phyloP scores from a whole-genome alignment of 352 stramenopile species.

The Pythium rhizo-oryzae region DNA sequence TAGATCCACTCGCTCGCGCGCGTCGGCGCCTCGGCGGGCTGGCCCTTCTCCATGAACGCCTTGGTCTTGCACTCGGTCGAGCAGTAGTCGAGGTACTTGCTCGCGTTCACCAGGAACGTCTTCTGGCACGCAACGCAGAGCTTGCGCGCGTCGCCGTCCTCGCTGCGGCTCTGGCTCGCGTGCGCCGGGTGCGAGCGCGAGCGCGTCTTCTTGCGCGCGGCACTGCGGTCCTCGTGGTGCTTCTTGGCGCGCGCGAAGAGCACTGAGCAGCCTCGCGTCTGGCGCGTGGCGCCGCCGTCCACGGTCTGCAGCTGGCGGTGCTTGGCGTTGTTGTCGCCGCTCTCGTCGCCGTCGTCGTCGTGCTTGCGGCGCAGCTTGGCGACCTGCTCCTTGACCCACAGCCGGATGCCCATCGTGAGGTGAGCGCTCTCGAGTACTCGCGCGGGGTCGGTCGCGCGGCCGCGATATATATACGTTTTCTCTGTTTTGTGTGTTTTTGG shows the following conservation, averaged over 20 bases:
- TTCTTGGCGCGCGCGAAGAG: slow-evolving; percentile 27
- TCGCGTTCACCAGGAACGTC: slow-evolving; percentile 22
- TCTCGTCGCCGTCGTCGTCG: slow-evolving; percentile 6
- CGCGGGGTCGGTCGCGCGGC: neutral
- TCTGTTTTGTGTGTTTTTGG: neutral
- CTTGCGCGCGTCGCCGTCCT: slow-evolving; percentile 14
- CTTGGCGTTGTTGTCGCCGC: slow-evolving; percentile 13
- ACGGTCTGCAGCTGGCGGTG: slow-evolving; percentile 20
- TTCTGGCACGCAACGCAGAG: slow-evolving; percentile 20
- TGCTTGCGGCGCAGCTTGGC: slow-evolving; percentile 31
- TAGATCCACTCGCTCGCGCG: slow-evolving; percentile 34
- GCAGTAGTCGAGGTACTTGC: slow-evolving; percentile 38
- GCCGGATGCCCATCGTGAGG: slow-evolving; percentile 25
- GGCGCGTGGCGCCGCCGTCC: slow-evolving; percentile 10
- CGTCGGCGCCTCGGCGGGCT: neutral
- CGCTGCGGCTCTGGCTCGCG: slow-evolving; percentile 13
- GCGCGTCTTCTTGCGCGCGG: slow-evolving; percentile 17
- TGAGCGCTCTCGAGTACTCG: neutral
- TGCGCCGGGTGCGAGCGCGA: slow-evolving; percentile 19
- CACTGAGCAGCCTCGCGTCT: slow-evolving; percentile 23
- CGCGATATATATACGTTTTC: neutral
- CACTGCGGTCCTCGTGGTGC: slow-evolving; percentile 23
- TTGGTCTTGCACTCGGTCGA: slow-evolving; percentile 33
- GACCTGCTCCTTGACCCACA: slow-evolving; percentile 33
- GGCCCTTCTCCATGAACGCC: slow-evolving; percentile 17